Base-by-base conservation (phyloP, 208 protist species). In the Trypanosoma melophagium region DNA sequence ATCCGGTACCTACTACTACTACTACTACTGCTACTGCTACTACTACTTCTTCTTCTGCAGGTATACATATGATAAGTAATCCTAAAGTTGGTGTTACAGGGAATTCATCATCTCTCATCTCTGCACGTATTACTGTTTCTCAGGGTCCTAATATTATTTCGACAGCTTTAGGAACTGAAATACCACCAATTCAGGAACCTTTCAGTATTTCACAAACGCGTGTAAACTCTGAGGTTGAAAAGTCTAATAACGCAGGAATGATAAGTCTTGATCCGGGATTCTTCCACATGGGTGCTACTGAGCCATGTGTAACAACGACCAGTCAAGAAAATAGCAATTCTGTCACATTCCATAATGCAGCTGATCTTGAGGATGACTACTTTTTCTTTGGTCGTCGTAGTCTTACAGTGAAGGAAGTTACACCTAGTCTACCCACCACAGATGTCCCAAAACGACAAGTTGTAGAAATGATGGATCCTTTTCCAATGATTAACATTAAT, bases 341-440 rank as follows among this genome's bases (percentile, higher is more conserved):
- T 47, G 10, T 16, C 12, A 12, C 35, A 44, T 51, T 21, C 14
- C 62, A 54, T 47, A 61, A 60, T n/a, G 82, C 75, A 70, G 63
- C 77, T 2, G 74, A 87, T 21, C 74, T 81, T 42, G 84, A 91
- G 21, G 86, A 92, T 19, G 86, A 92, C 73, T 92, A 95, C 71
- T 92, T 92, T 52, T 89, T 88, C 75, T 95, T 92, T 79, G 89
- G 85, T n/a, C 76, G 63, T n/a, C 28, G 28, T 35, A 5, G 28
- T 35, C 28, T 40, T 44, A 19, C 41, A 28, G 7, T 42, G 52
- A 44, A 58, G 24, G 35, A 45, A 57, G 4, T 42, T 71, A 38
- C 56, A 59, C 0, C 25, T 67, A 8, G 50, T 24, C 13, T 56
- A 31, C 21, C 22, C n/a, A 60, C 25, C 22, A 49, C 0, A 19